A percentile compares a stretch with the other conserved stretches of the same genome.
These are phyloP conservation scores for Nadsonia commutata DNA, from an alignment of 1,139 yeast genomes.

Conservation along the genomic window DNA sequence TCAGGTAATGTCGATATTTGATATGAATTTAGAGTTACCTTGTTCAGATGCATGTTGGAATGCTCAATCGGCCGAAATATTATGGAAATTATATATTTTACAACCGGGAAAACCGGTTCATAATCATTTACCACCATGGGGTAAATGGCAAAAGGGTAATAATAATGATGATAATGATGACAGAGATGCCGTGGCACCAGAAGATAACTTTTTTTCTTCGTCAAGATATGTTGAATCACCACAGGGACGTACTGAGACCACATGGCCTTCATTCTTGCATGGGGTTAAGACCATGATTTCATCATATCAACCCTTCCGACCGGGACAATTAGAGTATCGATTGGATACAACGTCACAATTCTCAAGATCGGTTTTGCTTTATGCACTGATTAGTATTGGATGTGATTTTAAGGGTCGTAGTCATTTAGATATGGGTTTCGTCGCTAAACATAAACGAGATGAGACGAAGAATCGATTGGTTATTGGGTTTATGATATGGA, in stretches of 20 bases:
- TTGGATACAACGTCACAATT: slow-evolving; percentile 28
- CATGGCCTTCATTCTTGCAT: slow-evolving; percentile 30
- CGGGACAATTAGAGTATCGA: slow-evolving; percentile 19
- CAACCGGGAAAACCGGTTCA: slow-evolving; percentile 19
- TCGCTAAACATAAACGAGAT: slow-evolving; percentile 19
- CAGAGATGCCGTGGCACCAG: slow-evolving; percentile 3
- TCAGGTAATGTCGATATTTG: slow-evolving; percentile 23
- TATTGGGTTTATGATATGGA: slow-evolving; percentile 27
- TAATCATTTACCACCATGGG: slow-evolving; percentile 2
- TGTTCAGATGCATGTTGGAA: slow-evolving; percentile 30
- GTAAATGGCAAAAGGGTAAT: neutral
- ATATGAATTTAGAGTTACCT: slow-evolving; percentile 28
- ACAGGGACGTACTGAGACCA: slow-evolving; percentile 12
- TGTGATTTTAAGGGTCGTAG: slow-evolving; percentile 26
- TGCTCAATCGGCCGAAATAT: slow-evolving; percentile 18
- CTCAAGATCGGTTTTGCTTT: slow-evolving; percentile 26
- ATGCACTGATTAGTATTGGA: slow-evolving; percentile 28
- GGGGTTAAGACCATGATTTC: slow-evolving; percentile 26
- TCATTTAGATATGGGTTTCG: slow-evolving; percentile 23
- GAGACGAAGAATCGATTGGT: slow-evolving; percentile 22
- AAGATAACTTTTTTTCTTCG: slow-evolving; percentile 1
- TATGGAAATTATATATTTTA: slow-evolving; percentile 18
- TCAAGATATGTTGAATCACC: slow-evolving; percentile 1
- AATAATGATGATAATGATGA: neutral
- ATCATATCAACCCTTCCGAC: slow-evolving; percentile 23